Evolutionary conservation across 2,329 filamentous ascomycete genomes (phyloP).

Genomic region (Ascosphaera apis): DNA sequence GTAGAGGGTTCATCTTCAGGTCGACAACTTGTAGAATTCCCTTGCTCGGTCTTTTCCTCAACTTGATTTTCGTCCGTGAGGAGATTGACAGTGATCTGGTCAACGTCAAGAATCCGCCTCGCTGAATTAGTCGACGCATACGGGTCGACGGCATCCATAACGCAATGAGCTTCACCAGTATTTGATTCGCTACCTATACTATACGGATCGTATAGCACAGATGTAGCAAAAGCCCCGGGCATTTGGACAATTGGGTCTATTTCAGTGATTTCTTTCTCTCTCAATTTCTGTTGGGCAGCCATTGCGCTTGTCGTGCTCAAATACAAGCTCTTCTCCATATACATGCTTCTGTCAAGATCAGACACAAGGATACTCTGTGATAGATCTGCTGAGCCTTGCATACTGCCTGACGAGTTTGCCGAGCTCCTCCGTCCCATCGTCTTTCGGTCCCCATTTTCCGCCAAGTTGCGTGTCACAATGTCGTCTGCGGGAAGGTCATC

Average conservation of each 20-base stretch:
- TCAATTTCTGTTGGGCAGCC: constrained; percentile 9
- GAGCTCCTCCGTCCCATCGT: background rate
- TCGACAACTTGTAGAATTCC: constrained; percentile 2
- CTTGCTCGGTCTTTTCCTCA: background rate
- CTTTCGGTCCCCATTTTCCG: background rate
- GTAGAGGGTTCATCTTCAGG: too few relatives aligned
- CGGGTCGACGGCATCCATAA: constrained; percentile 1
- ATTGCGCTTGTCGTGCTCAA: constrained; percentile 32
- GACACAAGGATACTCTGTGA: too few relatives aligned
- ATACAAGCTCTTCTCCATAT: constrained; percentile 23
- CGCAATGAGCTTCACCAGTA: too few relatives aligned
- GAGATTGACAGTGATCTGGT: constrained; percentile 10
- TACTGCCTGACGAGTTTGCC: background rate
- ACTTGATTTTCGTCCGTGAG: background rate
- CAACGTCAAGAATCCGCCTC: constrained; percentile 15
- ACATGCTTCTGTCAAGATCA: background rate
- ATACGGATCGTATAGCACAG: background rate
- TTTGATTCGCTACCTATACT: too few relatives aligned
- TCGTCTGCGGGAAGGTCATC: constrained; percentile 3
- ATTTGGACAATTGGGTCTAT: constrained; percentile 13
- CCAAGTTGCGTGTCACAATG: too few relatives aligned
- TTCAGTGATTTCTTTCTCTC: too few relatives aligned
- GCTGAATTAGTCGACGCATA: constrained; percentile 8
- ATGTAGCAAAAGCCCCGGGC: constrained; percentile 13
- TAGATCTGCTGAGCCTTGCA: background rate